phyloP scores from a whole-genome alignment of 179 eudicot species.

The Pouteria campechiana region DNA sequence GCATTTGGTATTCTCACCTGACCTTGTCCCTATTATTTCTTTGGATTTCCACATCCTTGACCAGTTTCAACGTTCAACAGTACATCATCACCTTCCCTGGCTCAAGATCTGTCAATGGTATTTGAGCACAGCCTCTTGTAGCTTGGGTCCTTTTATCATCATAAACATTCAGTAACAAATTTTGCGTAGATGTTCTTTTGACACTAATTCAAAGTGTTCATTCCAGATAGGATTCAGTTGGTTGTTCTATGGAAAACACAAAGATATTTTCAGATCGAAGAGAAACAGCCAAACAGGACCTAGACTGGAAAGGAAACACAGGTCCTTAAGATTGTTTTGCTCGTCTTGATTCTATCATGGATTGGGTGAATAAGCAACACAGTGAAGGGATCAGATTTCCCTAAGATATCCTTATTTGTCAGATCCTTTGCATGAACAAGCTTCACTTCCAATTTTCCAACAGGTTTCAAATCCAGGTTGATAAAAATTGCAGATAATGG shows the following conservation, averaged over 20 bases:
- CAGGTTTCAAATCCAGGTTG: slow-evolving; percentile 84
- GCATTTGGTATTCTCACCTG: slow-evolving; percentile 31
- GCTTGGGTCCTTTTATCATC: slow-evolving; percentile 92
- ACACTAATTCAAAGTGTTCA: slow-evolving; percentile 83
- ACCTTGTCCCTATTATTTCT: slow-evolving; percentile 81
- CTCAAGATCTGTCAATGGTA: slow-evolving; percentile 53
- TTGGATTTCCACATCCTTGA: slow-evolving; percentile 76
- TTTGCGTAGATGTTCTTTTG: slow-evolving; percentile 77
- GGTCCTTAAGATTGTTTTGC: slow-evolving; percentile 66
- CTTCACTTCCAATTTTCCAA: slow-evolving; percentile 77
- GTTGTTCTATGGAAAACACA: slow-evolving; percentile 41
- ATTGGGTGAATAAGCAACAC: slow-evolving; percentile 67
- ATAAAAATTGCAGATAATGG: slow-evolving; percentile 25
- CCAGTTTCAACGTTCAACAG: slow-evolving; percentile 85
- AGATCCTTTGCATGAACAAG: slow-evolving; percentile 87
- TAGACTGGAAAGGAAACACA: neutral
- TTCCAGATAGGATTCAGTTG: slow-evolving; percentile 88
- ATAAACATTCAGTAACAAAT: slow-evolving; percentile 65
- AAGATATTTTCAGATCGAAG: neutral
- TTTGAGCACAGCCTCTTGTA: slow-evolving; percentile 78
- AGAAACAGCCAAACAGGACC: neutral
- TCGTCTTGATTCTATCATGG: slow-evolving; percentile 59
- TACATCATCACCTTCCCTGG: slow-evolving; percentile 74
- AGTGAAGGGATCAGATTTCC: slow-evolving; percentile 96
- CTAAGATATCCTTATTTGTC: slow-evolving; percentile 79